phyloP scores from a whole-genome alignment of 2,329 filamentous ascomycete genomes.

The Monilinia fructicola region DNA sequence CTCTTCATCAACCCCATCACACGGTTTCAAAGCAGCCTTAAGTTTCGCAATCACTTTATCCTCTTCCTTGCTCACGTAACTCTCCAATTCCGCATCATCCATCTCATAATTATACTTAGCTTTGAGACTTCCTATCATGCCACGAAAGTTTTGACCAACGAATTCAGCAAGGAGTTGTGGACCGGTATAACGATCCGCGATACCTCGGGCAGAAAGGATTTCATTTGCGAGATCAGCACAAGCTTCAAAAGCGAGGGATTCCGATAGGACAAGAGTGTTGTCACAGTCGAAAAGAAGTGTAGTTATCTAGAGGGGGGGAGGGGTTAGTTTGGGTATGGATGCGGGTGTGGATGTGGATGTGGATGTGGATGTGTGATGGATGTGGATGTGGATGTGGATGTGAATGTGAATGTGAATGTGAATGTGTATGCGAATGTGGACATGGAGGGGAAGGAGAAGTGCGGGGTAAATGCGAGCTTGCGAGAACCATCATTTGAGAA shows the following conservation, averaged over 20 bases:
- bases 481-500: too few species aligned
- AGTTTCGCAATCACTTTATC: constrained; percentile 82
- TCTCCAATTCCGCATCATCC: constrained; percentile 64
- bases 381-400: background rate
- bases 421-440: too few species aligned
- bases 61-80: constrained; percentile 75
- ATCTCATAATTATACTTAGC: constrained; percentile 74
- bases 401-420: too few species aligned
- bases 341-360: too few species aligned
- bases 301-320: constrained; percentile 53
- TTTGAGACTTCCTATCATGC: constrained; percentile 79
- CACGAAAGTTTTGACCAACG: constrained; percentile 91
- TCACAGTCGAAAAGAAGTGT: constrained; percentile 76
- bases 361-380: background rate
- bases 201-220: constrained; percentile 67
- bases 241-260: constrained; percentile 87
- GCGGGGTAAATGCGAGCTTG: constrained; percentile 22
- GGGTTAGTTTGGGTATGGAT: background rate
- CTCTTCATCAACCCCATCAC: constrained; percentile 65
- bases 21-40: constrained; percentile 64
- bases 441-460: background rate
- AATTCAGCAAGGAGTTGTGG: constrained; percentile 79
- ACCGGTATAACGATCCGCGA: constrained; percentile 71
- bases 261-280: constrained; percentile 92
- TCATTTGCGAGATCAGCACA: constrained; percentile 87